A percentile compares a stretch with the other conserved stretches of the same genome.
phyloP scores from a whole-genome alignment of 352 stramenopile genomes.

The Paralagenidium karlingii region DNA sequence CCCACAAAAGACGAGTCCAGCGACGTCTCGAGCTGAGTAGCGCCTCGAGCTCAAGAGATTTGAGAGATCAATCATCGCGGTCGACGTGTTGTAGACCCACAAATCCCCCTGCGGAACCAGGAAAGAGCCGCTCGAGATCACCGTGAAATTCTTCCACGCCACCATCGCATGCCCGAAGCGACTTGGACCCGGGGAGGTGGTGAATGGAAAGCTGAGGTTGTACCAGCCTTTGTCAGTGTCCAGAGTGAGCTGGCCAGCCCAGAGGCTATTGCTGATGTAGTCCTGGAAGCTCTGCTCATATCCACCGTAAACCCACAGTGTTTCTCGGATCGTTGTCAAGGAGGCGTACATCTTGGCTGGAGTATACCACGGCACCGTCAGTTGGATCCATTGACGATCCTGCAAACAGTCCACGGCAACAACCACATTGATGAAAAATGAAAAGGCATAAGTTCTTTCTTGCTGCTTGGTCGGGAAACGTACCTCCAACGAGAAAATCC shows the following conservation, averaged over 20 bases:
- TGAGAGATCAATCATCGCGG: conserved; percentile 12
- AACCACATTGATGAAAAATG: no score
- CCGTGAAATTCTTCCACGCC: conserved; percentile 36
- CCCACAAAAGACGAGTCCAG: conserved; percentile 38
- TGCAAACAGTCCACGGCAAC: no score
- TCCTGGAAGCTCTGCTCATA: not conserved
- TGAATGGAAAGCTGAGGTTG: conserved; percentile 8
- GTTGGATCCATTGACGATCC: no score
- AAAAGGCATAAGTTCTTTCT: not conserved
- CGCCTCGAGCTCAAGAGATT: conserved; percentile 46
- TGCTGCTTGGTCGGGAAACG: not conserved
- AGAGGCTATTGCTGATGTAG: not conserved
- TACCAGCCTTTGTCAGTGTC: not conserved
- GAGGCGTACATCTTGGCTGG: not conserved
- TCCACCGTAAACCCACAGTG: conserved; percentile 1
- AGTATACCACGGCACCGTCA: not conserved
- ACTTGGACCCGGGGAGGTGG: no score
- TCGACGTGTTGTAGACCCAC: conserved; percentile 57
- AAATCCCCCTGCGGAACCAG: conserved; percentile 49
- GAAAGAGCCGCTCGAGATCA: conserved; percentile 61
- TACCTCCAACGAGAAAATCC: not conserved
- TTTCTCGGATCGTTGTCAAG: not conserved
- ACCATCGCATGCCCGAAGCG: conserved; percentile 52
- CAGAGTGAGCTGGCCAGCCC: no score
- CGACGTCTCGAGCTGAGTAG: conserved; percentile 51